Base-by-base conservation (phyloP, 495 filamentous ascomycete species). In the Immersiella caudata region DNA sequence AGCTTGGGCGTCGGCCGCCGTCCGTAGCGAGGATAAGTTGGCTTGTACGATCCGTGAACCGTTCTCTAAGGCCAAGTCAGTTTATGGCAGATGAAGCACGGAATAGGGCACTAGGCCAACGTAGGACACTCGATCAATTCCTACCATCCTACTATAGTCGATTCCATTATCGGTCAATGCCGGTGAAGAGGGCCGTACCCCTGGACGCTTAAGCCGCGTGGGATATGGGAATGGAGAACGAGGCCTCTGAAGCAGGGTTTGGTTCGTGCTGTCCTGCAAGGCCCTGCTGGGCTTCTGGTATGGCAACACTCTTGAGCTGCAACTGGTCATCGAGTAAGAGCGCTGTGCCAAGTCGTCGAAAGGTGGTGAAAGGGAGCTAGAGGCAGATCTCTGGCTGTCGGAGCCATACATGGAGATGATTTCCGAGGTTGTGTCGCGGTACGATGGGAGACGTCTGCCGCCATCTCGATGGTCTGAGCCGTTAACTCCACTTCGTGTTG, bases 161-260 rank as follows among this genome's bases (percentile, higher is more conserved):
- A 83, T 73, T 27, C 81, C 81, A 57, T 76, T 78, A 65, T 86
- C 85, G 24, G 82, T 86, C 58, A 86, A 69, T 51, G 87, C 85
- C 33, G 88, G 89, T 4, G 88, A 91, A 7, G 83, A 81, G 16
- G 89, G 86, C 24, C 87, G 84, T 66, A 89, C 86, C 16, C 86
- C 86, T 9, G 88, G 87, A 21, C 88, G 85, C 74, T 85, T 88
- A 24, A 89, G 79, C 29, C 87, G 82, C n/a, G 86, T 84, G 8
- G 87, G 87, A 69, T 90, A 90, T 11, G 82, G 81, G 72, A 87
- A 88, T 0, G 87, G 88, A 22, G 86, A 89, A 22, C 85, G 81
- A 46, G 87, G 88, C 12, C 87, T 80, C 66, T 83, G 83, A 50
- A 82, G 73, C 62, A 71, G 67, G 7, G 69, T 71, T 36, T 70